Base-by-base conservation (phyloP, 1,284 basidiomycete species). In the Kwoniella shivajii region DNA sequence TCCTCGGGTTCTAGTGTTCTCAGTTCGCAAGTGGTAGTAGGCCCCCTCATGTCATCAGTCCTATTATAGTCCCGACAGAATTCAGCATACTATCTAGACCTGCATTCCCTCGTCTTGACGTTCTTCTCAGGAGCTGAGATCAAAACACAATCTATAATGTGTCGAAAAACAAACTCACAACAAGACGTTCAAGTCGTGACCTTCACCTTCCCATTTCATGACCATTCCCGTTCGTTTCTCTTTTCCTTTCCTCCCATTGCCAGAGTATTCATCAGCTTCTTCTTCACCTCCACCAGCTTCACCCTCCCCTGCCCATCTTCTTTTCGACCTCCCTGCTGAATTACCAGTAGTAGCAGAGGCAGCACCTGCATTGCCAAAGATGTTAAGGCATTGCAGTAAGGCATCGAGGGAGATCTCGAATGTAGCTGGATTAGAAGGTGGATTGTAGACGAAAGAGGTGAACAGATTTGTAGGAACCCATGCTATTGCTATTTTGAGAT, bases 11-110 rank as follows among this genome's bases (percentile, higher is more conserved):
- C 90, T 65, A 88, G 89, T 0, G 92, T 92, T 22, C 85, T 84
- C 56, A 98, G 86, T 72, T 94, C 88, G 75, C 92, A 96, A 16
- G 84, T 88, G 6, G 93, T 94, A 0, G 87, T 90, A 0, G 92
- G 92, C 1, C 91, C 92, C 54, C 82, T 81, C 0, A 85, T 82
- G 59, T 92, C 90, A 72, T 95, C 92, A 24, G 89, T 86, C 50
- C 92, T 95, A 61, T 36, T n/a, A 3, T 3, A n/a, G n/a, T n/a
- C n/a, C n/a, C n/a, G n/a, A n/a, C n/a, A n/a, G n/a, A n/a, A n/a
- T n/a, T n/a, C n/a, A n/a, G n/a, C n/a, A n/a, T n/a, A n/a, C n/a
- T n/a, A n/a, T n/a, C n/a, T n/a, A n/a, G n/a, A n/a, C n/a, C n/a
- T n/a, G n/a, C n/a, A n/a, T n/a, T n/a, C n/a, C n/a, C n/a, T n/a